Conservation (phyloP, 2,329 filamentous ascomycete genomes). For the Cladosporium austrohemisphaericum region DNA sequence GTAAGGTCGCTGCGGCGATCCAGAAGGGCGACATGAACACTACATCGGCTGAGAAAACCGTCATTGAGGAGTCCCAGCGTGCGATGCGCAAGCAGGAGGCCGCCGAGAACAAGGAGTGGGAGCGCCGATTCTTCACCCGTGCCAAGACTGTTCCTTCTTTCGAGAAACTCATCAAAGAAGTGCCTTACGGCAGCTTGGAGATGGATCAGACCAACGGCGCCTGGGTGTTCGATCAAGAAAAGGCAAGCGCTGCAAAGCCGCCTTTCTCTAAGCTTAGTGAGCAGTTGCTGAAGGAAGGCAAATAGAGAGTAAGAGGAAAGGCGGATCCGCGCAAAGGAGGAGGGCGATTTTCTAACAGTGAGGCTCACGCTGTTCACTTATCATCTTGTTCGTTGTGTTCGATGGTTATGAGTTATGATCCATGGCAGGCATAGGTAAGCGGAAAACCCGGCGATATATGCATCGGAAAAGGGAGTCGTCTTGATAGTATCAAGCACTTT, state of each 20-base stretch:
- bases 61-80: constrained; percentile 86
- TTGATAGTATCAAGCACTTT: neutral
- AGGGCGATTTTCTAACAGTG: too few relatives aligned
- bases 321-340: too few relatives aligned
- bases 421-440: neutral
- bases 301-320: constrained; percentile 13
- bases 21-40: constrained; percentile 77
- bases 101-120: constrained; percentile 72
- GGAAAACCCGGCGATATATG: constrained; percentile 1
- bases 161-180: constrained; percentile 47
- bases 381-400: neutral
- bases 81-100: constrained; percentile 70
- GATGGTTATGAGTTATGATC: constrained; percentile 8
- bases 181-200: constrained; percentile 47
- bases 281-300: constrained; percentile 18
- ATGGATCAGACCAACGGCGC: constrained; percentile 65
- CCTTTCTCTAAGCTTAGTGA: constrained; percentile 28
- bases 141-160: constrained; percentile 39
- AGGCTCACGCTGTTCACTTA: too few relatives aligned
- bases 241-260: constrained; percentile 38
- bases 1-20: constrained; percentile 77
- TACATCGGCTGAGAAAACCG: constrained; percentile 73
- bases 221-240: constrained; percentile 63
- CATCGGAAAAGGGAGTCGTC: constrained; percentile 1
- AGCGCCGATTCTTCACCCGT: constrained; percentile 72